Conservation (phyloP, 1,284 basidiomycete species). For the Cryptococcus hybrid region DNA sequence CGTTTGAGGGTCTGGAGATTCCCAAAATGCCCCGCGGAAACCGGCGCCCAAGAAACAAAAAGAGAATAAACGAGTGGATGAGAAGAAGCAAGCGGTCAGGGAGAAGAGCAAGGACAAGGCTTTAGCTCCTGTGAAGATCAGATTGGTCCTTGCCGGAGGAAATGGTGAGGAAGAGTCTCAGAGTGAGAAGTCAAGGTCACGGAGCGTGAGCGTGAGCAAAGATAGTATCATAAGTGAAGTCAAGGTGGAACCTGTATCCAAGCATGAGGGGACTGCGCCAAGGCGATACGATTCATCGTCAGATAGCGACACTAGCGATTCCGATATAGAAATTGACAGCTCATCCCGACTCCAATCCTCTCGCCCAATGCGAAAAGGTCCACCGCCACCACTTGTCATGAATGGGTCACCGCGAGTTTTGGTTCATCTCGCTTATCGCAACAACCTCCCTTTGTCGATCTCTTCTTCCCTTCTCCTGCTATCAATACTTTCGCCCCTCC, state of each 20-base stretch:
- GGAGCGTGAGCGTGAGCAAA: constrained; percentile 10
- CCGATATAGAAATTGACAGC: constrained; percentile 29
- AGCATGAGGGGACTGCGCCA: neutral
- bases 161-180: constrained; percentile 1
- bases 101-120: constrained; percentile 21
- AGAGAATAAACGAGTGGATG: constrained; percentile 5
- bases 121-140: constrained; percentile 24
- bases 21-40: constrained; percentile 37
- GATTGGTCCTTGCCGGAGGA: constrained; percentile 17
- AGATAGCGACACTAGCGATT: constrained; percentile 37
- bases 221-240: neutral
- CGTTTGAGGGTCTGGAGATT: constrained; percentile 41
- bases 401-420: constrained; percentile 12
- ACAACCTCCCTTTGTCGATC: constrained; percentile 30
- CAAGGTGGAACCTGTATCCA: neutral
- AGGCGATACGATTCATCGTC: constrained; percentile 33
- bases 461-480: constrained; percentile 30
- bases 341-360: constrained; percentile 1
- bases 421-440: constrained; percentile 10
- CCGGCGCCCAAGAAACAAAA: constrained; percentile 25
- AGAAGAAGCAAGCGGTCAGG: constrained; percentile 4
- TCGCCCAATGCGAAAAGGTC: constrained; percentile 17
- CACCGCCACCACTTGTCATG: constrained; percentile 25
- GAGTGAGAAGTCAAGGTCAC: constrained; percentile 13
- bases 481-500: constrained; percentile 15